phyloP scores from a whole-genome alignment of 164 flowering plant species.

The Nymphaea colorata region DNA sequence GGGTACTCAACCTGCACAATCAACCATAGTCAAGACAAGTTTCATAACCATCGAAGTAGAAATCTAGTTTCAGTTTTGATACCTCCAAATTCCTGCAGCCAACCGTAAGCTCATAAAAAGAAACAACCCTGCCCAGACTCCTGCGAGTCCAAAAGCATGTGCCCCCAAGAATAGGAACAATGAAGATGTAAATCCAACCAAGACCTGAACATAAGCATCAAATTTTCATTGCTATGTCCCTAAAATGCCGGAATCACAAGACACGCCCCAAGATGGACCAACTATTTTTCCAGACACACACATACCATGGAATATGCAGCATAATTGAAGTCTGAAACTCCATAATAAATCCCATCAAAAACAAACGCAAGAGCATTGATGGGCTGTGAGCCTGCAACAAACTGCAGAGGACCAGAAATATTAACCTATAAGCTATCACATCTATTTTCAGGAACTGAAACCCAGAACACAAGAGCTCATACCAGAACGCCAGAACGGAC shows the following conservation, averaged over 20 bases:
- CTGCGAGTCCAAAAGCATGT: constrained; percentile 69
- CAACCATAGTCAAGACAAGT: constrained; percentile 1
- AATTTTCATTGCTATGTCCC: too few species aligned
- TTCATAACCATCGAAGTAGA: too few species aligned
- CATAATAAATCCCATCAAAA: constrained; percentile 93
- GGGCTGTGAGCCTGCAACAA: constrained; percentile 96
- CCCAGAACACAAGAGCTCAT: constrained; percentile 9
- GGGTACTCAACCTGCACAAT: constrained; percentile 44
- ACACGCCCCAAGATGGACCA: too few species aligned
- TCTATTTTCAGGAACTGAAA: too few species aligned
- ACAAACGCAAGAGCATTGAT: constrained; percentile 94
- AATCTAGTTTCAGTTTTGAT: constrained; percentile 1
- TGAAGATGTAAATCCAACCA: constrained; percentile 59
- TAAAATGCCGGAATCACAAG: too few species aligned
- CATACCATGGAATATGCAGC: constrained; percentile 94
- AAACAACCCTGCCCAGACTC: constrained; percentile 87
- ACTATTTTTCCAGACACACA: too few species aligned
- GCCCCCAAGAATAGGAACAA: constrained; percentile 50
- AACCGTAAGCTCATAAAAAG: constrained; percentile 89
- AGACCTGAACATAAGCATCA: constrained; percentile 26
- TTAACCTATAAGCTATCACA: too few species aligned
- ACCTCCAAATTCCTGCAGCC: constrained; percentile 83
- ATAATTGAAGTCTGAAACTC: constrained; percentile 87
- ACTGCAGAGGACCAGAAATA: constrained; percentile 27
- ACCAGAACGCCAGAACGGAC: constrained; percentile 75